Conservation (phyloP, 805 yeast genomes). For the Tanozyma kutaoensis region DNA sequence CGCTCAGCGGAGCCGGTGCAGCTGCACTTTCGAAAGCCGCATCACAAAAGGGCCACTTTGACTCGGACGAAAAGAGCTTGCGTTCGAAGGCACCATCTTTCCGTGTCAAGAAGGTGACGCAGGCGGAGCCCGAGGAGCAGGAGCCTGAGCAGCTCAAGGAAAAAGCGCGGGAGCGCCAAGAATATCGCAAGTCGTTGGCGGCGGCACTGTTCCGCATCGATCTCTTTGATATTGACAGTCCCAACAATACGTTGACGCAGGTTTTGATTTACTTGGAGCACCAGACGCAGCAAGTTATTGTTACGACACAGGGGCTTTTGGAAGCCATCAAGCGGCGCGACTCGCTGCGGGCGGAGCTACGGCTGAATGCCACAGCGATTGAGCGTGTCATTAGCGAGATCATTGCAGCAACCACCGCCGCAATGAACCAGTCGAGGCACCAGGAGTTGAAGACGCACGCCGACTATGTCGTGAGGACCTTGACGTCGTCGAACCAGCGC, state of each 20-base stretch:
- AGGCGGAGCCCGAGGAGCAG: too few species aligned
- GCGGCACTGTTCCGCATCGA: constrained; percentile 56
- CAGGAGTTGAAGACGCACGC: constrained; percentile 82
- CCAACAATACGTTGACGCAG: constrained; percentile 79
- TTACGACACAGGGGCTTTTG: constrained; percentile 74
- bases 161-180: too few species aligned
- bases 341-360: constrained; percentile 61
- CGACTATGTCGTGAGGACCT: constrained; percentile 75
- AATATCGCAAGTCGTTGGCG: constrained; percentile 34
- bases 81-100: too few species aligned
- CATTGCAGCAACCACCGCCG: constrained; percentile 78
- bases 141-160: too few species aligned
- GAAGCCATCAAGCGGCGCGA: constrained; percentile 66
- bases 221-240: constrained; percentile 69
- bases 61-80: too few species aligned
- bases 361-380: constrained; percentile 65
- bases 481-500: constrained; percentile 75
- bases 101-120: too few species aligned
- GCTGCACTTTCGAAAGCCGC: too few species aligned
- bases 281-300: constrained; percentile 84
- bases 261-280: constrained; percentile 79
- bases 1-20: too few species aligned
- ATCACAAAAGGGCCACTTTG: too few species aligned
- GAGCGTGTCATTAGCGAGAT: constrained; percentile 68
- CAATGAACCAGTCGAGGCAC: constrained; percentile 84